Evolutionary conservation across 2,329 filamentous ascomycete species (phyloP).

Genomic region (Fusarium chuoi): DNA sequence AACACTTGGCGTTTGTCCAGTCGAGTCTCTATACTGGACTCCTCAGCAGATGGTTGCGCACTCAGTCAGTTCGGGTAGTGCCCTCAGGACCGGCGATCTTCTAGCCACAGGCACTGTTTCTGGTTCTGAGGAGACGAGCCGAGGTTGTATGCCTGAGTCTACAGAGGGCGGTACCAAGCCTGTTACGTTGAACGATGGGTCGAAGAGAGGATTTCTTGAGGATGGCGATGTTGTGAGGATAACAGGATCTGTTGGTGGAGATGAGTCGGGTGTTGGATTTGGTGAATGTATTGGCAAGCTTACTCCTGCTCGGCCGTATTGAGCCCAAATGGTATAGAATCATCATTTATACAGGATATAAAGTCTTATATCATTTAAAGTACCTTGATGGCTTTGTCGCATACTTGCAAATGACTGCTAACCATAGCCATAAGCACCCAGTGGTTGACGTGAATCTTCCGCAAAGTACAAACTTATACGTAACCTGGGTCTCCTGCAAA

Average conservation of each 20-base stretch:
- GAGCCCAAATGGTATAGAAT: neutral
- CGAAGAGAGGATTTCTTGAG: slow-evolving; percentile 49
- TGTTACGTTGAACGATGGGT: slow-evolving; percentile 44
- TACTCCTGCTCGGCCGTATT: neutral
- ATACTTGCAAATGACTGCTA: no score
- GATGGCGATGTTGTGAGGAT: slow-evolving; percentile 55
- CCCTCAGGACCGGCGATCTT: slow-evolving; percentile 48
- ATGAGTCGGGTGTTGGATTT: slow-evolving; percentile 55
- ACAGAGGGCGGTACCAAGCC: slow-evolving; percentile 50
- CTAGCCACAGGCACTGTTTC: slow-evolving; percentile 56
- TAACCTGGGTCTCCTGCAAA: no score
- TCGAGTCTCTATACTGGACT: slow-evolving; percentile 21
- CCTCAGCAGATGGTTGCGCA: slow-evolving; percentile 26
- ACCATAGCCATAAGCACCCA: no score
- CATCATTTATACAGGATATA: neutral
- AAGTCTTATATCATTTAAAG: no score
- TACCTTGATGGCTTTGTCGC: no score
- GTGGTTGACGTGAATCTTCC: no score
- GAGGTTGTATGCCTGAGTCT: slow-evolving; percentile 55
- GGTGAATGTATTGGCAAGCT: slow-evolving; percentile 49
- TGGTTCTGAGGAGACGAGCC: slow-evolving; percentile 46
- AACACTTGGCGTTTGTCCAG: neutral
- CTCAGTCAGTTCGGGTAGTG: slow-evolving; percentile 22
- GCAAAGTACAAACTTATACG: no score
- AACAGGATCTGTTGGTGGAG: slow-evolving; percentile 52